A percentile compares a stretch with the other conserved stretches of the same genome.
These are phyloP conservation scores for Fusarium staphyleae DNA, from an alignment of 2,329 filamentous ascomycete species.

Conservation along the genomic window DNA sequence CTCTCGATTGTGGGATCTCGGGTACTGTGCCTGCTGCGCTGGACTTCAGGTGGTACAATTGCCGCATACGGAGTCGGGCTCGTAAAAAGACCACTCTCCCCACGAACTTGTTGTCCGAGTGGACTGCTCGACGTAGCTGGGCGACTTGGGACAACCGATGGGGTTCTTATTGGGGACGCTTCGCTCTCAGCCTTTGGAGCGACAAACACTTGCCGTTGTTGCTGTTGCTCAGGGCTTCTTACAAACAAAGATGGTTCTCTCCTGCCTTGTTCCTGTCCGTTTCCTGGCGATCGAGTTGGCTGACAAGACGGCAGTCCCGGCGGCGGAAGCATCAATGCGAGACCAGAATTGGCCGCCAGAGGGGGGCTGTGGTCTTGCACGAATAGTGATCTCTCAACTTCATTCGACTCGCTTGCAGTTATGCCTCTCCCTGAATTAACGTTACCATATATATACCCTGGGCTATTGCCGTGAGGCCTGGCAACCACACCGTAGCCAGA, in stretches of 20 bases:
- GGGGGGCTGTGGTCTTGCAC: not conserved
- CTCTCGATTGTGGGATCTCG: not conserved
- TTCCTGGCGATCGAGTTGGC: not conserved
- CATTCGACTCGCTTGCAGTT: not conserved
- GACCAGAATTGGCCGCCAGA: not conserved
- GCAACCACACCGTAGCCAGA: no score
- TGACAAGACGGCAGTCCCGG: not conserved
- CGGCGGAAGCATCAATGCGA: not conserved
- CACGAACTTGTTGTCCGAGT: slow-evolving; percentile 1
- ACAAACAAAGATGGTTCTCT: slow-evolving; percentile 23
- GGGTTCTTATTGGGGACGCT: not conserved
- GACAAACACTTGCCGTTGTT: not conserved
- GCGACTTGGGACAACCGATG: not conserved
- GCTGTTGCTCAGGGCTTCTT: not conserved
- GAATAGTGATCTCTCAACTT: not conserved
- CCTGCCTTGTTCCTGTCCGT: not conserved
- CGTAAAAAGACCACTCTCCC: slow-evolving; percentile 29
- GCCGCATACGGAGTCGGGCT: slow-evolving; percentile 18
- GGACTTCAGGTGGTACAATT: not conserved
- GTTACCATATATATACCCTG: not conserved
- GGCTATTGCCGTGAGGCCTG: not conserved
- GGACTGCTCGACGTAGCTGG: not conserved
- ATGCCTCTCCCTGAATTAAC: not conserved
- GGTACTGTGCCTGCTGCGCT: not conserved
- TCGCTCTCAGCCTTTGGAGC: slow-evolving; percentile 14